Evolutionary conservation across 805 yeast species (phyloP).

Genomic region (Lipomyces orientalis): DNA sequence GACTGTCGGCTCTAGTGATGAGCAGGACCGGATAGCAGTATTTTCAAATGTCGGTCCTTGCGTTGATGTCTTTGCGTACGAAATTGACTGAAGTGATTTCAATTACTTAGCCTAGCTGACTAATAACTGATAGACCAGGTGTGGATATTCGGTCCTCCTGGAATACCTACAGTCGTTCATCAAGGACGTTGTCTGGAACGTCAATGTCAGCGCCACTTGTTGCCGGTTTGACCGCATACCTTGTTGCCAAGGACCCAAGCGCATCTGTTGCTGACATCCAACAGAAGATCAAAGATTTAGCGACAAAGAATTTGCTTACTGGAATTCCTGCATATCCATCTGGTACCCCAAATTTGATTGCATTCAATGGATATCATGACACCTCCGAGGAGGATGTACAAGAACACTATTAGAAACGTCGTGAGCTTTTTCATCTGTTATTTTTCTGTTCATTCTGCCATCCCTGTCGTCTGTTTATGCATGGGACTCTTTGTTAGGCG

Average conservation of each 20-base stretch:
- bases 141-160: conserved; percentile 73
- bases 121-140: conserved; percentile 55
- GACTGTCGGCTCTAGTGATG: conserved; percentile 45
- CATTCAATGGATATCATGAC: conserved; percentile 21
- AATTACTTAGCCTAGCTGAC: conserved; percentile 45
- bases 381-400: not conserved
- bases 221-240: conserved; percentile 84
- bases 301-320: conserved; percentile 14
- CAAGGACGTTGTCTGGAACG: conserved; percentile 60
- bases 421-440: not conserved
- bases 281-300: conserved; percentile 20
- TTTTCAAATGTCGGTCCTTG: conserved; percentile 35
- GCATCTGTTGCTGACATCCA: conserved; percentile 41
- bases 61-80: conserved; percentile 49
- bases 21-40: conserved; percentile 19
- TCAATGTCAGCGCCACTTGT: conserved; percentile 98
- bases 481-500: not conserved
- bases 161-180: conserved; percentile 36
- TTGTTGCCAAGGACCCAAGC: conserved; percentile 15
- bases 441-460: not conserved
- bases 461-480: not conserved
- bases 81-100: conserved; percentile 58
- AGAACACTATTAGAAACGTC: conserved; percentile 5
- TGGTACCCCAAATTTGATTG: conserved; percentile 25
- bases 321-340: conserved; percentile 5